Base-by-base conservation (phyloP, 495 filamentous ascomycete genomes). In the Usnea hakonensis region DNA sequence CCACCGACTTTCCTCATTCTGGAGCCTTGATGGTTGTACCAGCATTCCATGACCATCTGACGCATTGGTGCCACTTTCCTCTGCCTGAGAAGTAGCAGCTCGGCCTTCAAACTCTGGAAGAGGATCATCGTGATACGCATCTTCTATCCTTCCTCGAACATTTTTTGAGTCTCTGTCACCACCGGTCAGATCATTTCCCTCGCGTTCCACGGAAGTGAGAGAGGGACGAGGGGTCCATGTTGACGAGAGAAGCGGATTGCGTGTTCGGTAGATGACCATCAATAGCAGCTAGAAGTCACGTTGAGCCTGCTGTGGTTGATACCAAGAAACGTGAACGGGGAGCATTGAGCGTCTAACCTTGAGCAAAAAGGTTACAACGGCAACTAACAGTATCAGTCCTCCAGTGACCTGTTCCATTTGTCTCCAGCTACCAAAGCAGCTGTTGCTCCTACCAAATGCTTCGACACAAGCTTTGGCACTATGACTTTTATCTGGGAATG, bases 371-470 rank as follows among this genome's bases (percentile, higher is more conserved):
- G 65, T 46, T 37, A 67, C 55, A 1, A 69, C 32, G 17, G 70
- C 71, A 38, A 73, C 67, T 7, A 73, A 55, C 21, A 74, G 58
- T 11, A 73, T 44, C 38, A 73, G 38, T 3, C 72, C 70, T 23
- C 70, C 72, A 59, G 63, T 67, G 3, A 66, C 44, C 59, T 70
- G 69, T 57, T 66, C 63, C 37, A 67, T 64, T n/a, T 65, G 40
- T 38, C 70, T 66, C 71, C 71, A 73, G 9, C 19, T 41, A 35
- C 55, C 68, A n/a, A 71, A 46, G 58, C 72, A 74, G 48, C 70
- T 69, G 9, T 52, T 30, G 14, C 53, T 55, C 21, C 70, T 62
- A 0, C 57, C 43, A 55, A 63, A 72, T 3, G 57, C 28, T 4
- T 58, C 61, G 3, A 56, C 48, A 63, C 72, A 74, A 17, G 60